A percentile compares a stretch with the other conserved stretches of the same genome.
Conservation (phyloP, 1,284 basidiomycete species). For the Xerocomus minutiporus region DNA sequence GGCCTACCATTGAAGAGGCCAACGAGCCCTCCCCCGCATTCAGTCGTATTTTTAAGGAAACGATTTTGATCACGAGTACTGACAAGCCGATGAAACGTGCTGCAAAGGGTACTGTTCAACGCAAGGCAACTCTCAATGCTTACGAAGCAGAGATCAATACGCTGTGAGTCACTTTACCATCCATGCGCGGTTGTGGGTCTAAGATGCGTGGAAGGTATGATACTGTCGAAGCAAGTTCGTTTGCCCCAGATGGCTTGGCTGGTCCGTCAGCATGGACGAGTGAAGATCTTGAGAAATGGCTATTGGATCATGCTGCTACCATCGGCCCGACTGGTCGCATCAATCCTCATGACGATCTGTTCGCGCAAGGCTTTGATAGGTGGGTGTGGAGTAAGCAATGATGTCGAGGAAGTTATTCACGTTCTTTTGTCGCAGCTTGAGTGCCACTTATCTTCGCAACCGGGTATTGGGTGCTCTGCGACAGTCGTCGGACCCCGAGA, state of each 20-base stretch:
- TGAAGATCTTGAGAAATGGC: slow-evolving; percentile 26
- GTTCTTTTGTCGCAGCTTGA: slow-evolving; percentile 20
- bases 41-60: slow-evolving; percentile 30
- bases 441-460: slow-evolving; percentile 35
- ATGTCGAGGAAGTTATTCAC: neutral
- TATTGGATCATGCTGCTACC: slow-evolving; percentile 23
- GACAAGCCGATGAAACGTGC: slow-evolving; percentile 23
- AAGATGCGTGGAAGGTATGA: slow-evolving; percentile 22
- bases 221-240: slow-evolving; percentile 22
- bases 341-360: slow-evolving; percentile 26
- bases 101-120: slow-evolving; percentile 26
- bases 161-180: slow-evolving; percentile 16
- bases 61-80: slow-evolving; percentile 20
- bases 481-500: slow-evolving; percentile 15
- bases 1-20: slow-evolving; percentile 27
- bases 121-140: slow-evolving; percentile 18
- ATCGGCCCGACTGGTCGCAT: slow-evolving; percentile 20
- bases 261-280: slow-evolving; percentile 24
- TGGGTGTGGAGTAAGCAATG: slow-evolving; percentile 1
- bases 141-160: slow-evolving; percentile 27
- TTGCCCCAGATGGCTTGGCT: slow-evolving; percentile 8
- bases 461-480: slow-evolving; percentile 29
- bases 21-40: slow-evolving; percentile 27
- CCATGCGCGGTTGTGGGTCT: neutral
- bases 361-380: slow-evolving; percentile 36